Percentiles rank a stretch among this genome's conserved stretches.
phyloP scores from a whole-genome alignment of 129 eudicot species.

The Chrysanthemum lavandulifolium region DNA sequence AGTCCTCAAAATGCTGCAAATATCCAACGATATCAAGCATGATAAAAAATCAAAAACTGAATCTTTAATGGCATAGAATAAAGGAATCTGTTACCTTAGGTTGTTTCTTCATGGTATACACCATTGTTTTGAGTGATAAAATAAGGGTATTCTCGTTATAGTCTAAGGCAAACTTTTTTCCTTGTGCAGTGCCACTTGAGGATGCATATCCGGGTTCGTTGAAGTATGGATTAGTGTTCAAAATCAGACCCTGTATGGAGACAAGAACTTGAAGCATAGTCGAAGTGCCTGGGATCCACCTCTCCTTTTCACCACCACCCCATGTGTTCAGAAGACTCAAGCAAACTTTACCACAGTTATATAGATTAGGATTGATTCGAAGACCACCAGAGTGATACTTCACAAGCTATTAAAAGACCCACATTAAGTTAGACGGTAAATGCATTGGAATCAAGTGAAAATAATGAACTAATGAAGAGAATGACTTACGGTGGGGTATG shows the following conservation, averaged over 20 bases:
- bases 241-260: slow-evolving; percentile 75
- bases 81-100: slow-evolving; percentile 54
- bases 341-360: slow-evolving; percentile 64
- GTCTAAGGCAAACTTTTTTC: slow-evolving; percentile 37
- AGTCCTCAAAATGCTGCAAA: slow-evolving; percentile 71
- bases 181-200: slow-evolving; percentile 21
- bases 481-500: slow-evolving; percentile 69
- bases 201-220: slow-evolving; percentile 62
- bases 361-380: slow-evolving; percentile 72
- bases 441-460: background rate
- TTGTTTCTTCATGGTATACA: slow-evolving; percentile 47
- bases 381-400: slow-evolving; percentile 77
- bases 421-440: background rate
- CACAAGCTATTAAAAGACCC: slow-evolving; percentile 43
- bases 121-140: slow-evolving; percentile 59
- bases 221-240: slow-evolving; percentile 68
- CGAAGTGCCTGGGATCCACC: slow-evolving; percentile 63
- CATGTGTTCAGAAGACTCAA: slow-evolving; percentile 82
- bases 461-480: background rate
- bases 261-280: slow-evolving; percentile 80
- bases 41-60: background rate
- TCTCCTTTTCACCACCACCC: slow-evolving; percentile 56
- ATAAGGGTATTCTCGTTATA: slow-evolving; percentile 64
- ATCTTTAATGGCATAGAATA: background rate
- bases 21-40: background rate